Evolutionary conservation across 2,329 filamentous ascomycete species (phyloP), one percentile per base, ranked within the genome.

Genomic region (Cytospora paraplurivora): DNA sequence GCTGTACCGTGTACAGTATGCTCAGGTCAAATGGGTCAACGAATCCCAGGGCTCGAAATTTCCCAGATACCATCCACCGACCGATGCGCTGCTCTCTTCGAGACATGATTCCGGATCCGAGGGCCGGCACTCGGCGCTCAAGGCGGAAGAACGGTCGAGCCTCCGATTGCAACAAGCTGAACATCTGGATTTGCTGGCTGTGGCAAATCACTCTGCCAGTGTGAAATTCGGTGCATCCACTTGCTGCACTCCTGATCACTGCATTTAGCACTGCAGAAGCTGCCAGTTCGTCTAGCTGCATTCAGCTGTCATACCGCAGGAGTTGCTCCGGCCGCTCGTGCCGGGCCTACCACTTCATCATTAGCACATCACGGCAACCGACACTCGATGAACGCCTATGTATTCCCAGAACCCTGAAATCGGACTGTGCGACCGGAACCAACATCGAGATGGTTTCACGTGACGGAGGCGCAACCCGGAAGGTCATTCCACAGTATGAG

Each of bases 251-350:
- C 44, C 44, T 19, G 11, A 17, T 21, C 44, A 47, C 44, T n/a
- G 38, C 37, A 38, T 12, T 15, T 2, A 15, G 35, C 41, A 34
- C 56, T 59, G 50, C 50, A 35, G 50, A 27, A 60, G n/a, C 44
- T 5, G 13, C 11, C 12, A 12, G 34, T 17, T 37, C 53, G 41
- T 52, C 21, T 54, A 19, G 37, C 38, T 49, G 58, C 58, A 55
- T 61, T 32, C 51, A 55, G 51, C 51, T 61, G 51, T 61, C 32
- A 55, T 37, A 37, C 37, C 27, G 38, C 58, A 49, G 37, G 58
- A 47, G 12, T 19, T 7, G n/a, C 41, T n/a, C 17, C 17, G 38
- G 17, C 41, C 44, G n/a, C 8, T 19, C 44, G 44, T 11, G n/a
- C 19, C 44, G 21, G n/a, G 8, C 44, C 44, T 21, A 47, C n/a